Evolutionary conservation across 2,329 filamentous ascomycete genomes (phyloP).

Genomic region (Colletotrichum nymphaeae): DNA sequence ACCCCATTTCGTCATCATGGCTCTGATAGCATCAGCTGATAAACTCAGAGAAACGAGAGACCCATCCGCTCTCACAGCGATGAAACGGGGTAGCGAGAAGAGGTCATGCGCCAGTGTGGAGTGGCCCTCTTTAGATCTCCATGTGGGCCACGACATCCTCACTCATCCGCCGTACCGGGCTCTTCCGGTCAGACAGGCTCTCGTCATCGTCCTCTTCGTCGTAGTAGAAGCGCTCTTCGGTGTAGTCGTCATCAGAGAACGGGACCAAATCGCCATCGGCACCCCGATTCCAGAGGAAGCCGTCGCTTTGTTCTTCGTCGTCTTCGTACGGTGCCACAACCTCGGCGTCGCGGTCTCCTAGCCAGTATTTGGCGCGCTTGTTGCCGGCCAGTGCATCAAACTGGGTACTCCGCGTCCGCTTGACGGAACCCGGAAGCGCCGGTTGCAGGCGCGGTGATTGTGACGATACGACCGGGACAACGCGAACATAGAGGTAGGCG

Average conservation of each 20-base stretch:
- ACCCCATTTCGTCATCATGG: conserved; percentile 28
- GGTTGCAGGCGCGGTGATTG: conserved; percentile 50
- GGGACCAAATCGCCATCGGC: conserved; percentile 68
- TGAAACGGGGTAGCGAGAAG: conserved; percentile 28
- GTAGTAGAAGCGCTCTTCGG: conserved; percentile 58
- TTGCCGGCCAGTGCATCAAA: conserved; percentile 63
- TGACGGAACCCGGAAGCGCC: conserved; percentile 35
- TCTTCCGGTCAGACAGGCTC: conserved; percentile 50
- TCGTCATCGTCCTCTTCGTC: conserved; percentile 57
- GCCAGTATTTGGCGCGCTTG: conserved; percentile 90
- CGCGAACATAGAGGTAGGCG: conserved; percentile 91
- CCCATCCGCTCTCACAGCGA: conserved; percentile 10
- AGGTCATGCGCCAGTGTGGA: conserved; percentile 29
- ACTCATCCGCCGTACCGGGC: conserved; percentile 66
- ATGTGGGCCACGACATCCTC: conserved; percentile 72
- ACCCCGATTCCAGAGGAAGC: conserved; percentile 67
- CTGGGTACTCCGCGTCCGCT: conserved; percentile 44
- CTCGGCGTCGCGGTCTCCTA: conserved; percentile 74
- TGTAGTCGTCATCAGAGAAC: conserved; percentile 62
- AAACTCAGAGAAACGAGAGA: conserved; percentile 19
- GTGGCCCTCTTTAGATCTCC: conserved; percentile 62
- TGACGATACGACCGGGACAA: conserved; percentile 80
- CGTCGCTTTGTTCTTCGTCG: conserved; percentile 61
- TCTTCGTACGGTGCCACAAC: conserved; percentile 59
- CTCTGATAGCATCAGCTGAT: conserved; percentile 5